phyloP scores from a whole-genome alignment of 75 land plant species.

The Picea sitchensis region DNA sequence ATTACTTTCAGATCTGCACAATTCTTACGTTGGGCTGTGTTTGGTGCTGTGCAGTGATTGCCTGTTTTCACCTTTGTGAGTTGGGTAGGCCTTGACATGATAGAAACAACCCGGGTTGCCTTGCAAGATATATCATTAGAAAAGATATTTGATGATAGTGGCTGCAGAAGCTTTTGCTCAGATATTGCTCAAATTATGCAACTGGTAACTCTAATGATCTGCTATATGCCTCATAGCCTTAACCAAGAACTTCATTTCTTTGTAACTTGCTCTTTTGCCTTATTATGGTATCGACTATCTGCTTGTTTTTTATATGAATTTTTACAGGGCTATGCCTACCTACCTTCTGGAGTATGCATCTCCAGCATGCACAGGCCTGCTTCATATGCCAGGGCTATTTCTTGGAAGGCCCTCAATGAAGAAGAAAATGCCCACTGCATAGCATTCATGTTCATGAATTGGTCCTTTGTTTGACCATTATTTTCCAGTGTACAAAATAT shows the following conservation, averaged over 20 bases:
- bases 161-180: conserved; percentile 57
- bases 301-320: too few relatives aligned
- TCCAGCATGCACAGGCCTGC: too few relatives aligned
- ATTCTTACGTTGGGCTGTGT: not conserved
- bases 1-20: not conserved
- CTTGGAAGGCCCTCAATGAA: conserved; percentile 66
- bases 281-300: too few relatives aligned
- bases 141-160: conserved; percentile 85
- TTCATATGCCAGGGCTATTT: conserved; percentile 57
- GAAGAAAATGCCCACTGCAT: conserved; percentile 54
- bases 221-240: too few relatives aligned
- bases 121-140: conserved; percentile 78
- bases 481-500: too few relatives aligned
- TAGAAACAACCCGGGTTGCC: conserved; percentile 74
- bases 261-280: too few relatives aligned
- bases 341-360: too few relatives aligned
- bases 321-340: too few relatives aligned
- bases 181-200: conserved; percentile 80
- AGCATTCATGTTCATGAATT: conserved; percentile 65
- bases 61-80: conserved; percentile 85
- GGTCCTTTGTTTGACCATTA: conserved; percentile 52
- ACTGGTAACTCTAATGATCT: conserved; percentile 36
- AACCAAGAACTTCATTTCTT: too few relatives aligned
- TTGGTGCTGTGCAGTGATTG: conserved; percentile 48
- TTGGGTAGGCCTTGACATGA: conserved; percentile 89